Base-by-base conservation (phyloP, 352 stramenopile species). In the Globisporangium solare region DNA sequence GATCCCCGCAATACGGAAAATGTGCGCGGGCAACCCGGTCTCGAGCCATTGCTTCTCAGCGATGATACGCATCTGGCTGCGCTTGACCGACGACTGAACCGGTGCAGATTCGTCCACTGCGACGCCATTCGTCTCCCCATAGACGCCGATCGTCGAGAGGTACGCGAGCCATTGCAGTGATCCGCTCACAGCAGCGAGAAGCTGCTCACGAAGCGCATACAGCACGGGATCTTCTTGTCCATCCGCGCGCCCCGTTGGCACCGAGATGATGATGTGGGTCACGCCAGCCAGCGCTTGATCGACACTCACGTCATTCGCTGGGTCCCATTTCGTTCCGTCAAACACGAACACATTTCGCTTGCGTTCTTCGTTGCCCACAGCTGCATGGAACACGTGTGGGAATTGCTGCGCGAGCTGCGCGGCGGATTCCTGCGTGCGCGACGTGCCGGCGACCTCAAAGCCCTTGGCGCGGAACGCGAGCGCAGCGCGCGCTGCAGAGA, bases 131-230 rank as follows among this genome's bases (percentile, higher is more conserved):
- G 82, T 93, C 66, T 97, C 86, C 14, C 91, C 91, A 61, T 97
- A 97, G n/a, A 97, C 91, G n/a, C 86, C 85, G 53, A 95, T 97
- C 22, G 89, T 96, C 32, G 91, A 97, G 45, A 97, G 66, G 64
- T 97, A 97, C 13, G 71, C 91, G 47, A 95, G 63, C 89, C 89
- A 97, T 24, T 75, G 57, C n/a, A 95, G 61, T 51, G 71, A 85
- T 40, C 64, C 49, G 32, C 70, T 60, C 7, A 78, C 71, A 6
- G 54, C 66, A 24, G 51, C 56, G 27, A 91, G 15, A 8, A 94
- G 63, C 6, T 58, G 41, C 7, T 75, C 59, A 18, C 70, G 55
- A 5, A 93, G 45, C 24, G 64, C 70, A 32, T 71, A 69, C 0
- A 96, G 62, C 47, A 96, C 87, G 0, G 83, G 81, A 63, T 96